Conservation (phyloP, 2,329 filamentous ascomycete species). For the Hymenoscyphus occultus region DNA sequence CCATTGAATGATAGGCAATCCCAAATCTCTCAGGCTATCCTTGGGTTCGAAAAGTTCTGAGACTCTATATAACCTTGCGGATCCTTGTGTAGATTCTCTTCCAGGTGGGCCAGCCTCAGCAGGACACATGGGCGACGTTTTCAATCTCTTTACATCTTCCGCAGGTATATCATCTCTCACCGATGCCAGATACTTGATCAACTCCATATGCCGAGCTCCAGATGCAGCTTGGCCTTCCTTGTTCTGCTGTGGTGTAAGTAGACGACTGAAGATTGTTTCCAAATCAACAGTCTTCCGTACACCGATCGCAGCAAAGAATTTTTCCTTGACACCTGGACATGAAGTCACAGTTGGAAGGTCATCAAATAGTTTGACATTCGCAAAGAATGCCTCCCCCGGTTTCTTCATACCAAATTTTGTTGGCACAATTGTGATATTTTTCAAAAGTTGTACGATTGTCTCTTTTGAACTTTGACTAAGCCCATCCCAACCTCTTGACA, state of each 20-base stretch:
- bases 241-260: slow-evolving; percentile 59
- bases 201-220: slow-evolving; percentile 86
- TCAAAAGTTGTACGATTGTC: slow-evolving; percentile 62
- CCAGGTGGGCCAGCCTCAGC: slow-evolving; percentile 62
- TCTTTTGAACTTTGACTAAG: slow-evolving; percentile 64
- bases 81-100: slow-evolving; percentile 52
- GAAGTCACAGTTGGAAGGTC: slow-evolving; percentile 80
- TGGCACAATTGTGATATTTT: slow-evolving; percentile 72
- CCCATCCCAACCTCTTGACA: slow-evolving; percentile 91
- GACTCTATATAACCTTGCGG: slow-evolving; percentile 61
- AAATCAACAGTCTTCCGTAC: slow-evolving; percentile 95
- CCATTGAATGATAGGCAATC: slow-evolving; percentile 79
- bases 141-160: slow-evolving; percentile 76
- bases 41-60: slow-evolving; percentile 81
- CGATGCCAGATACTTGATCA: slow-evolving; percentile 91
- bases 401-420: slow-evolving; percentile 88
- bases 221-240: slow-evolving; percentile 47
- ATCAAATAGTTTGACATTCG: slow-evolving; percentile 90
- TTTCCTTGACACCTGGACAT: slow-evolving; percentile 81
- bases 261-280: slow-evolving; percentile 84
- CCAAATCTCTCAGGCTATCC: slow-evolving; percentile 64
- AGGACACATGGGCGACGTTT: slow-evolving; percentile 76
- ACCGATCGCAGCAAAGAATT: slow-evolving; percentile 77
- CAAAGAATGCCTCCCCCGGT: slow-evolving; percentile 85
- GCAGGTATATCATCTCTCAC: slow-evolving; percentile 84